Evolutionary conservation across 345 rosid genomes (phyloP).

Genomic region (Hirschfeldia incana): DNA sequence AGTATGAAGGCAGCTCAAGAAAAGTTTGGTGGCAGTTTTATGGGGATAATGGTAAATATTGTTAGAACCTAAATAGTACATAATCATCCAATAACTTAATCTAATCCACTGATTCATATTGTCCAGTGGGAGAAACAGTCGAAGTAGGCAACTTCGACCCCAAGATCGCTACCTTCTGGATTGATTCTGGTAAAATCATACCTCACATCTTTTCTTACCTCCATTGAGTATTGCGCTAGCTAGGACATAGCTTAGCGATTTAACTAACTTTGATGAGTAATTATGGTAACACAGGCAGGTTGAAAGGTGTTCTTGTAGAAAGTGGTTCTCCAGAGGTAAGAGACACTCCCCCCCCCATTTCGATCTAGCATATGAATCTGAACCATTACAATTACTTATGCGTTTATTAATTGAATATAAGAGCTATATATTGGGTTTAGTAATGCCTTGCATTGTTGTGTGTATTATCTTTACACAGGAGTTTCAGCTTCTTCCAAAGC

Average conservation of each 20-base stretch:
- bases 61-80: background rate
- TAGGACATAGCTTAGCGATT: background rate
- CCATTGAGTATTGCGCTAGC: background rate
- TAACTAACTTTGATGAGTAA: constrained; percentile 15
- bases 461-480: constrained; percentile 47
- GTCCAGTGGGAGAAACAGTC: constrained; percentile 82
- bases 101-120: constrained; percentile 22
- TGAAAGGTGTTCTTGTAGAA: constrained; percentile 94
- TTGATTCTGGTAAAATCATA: constrained; percentile 66
- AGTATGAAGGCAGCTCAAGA: constrained; percentile 88
- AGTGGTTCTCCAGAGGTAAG: constrained; percentile 94
- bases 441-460: background rate
- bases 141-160: constrained; percentile 92
- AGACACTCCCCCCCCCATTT: background rate
- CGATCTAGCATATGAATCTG: background rate
- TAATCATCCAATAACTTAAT: background rate
- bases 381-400: background rate
- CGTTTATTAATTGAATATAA: background rate
- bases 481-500: constrained; percentile 79
- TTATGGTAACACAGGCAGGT: constrained; percentile 55
- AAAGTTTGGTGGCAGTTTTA: constrained; percentile 96
- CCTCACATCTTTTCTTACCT: background rate
- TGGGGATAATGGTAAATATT: constrained; percentile 78
- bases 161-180: constrained; percentile 92
- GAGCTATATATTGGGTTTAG: background rate